A percentile compares a stretch with the other conserved stretches of the same genome.
Conservation (phyloP, 2,329 filamentous ascomycete species). For the Akanthomyces dipterigenus region DNA sequence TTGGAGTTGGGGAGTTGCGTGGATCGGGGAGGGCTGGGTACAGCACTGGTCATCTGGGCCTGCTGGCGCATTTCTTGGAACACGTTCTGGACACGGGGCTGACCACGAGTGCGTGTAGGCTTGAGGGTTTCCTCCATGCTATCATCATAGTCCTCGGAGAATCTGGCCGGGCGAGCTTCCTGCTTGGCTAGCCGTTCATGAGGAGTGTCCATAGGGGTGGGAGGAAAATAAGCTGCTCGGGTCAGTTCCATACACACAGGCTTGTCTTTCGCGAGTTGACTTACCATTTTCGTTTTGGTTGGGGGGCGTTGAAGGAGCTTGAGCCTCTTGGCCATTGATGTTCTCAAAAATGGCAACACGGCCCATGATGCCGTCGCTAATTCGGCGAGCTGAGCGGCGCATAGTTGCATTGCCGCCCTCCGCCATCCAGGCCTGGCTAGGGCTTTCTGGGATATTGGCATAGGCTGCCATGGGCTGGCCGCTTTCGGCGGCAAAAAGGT, state of each 20-base stretch:
- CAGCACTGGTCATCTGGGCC: constrained; percentile 42
- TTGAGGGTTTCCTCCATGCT: constrained; percentile 62
- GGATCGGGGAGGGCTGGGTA: constrained; percentile 50
- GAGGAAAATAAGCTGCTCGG: constrained; percentile 52
- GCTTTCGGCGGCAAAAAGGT: constrained; percentile 41
- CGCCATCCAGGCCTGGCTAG: constrained; percentile 43
- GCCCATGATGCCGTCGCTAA: constrained; percentile 56
- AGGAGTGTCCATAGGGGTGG: constrained; percentile 62
- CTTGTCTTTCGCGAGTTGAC: constrained; percentile 20
- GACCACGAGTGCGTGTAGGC: constrained; percentile 38
- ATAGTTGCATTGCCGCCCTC: constrained; percentile 40
- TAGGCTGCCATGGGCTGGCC: constrained; percentile 44
- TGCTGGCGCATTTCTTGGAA: constrained; percentile 55
- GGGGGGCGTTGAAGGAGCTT: constrained; percentile 56
- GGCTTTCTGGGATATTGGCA: constrained; percentile 43
- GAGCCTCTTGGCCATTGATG: constrained; percentile 36
- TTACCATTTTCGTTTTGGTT: constrained; percentile 54
- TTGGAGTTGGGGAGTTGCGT: constrained; percentile 40
- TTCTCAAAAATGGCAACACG: constrained; percentile 54
- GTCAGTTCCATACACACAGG: neutral
- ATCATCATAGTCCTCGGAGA: constrained; percentile 55
- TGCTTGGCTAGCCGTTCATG: constrained; percentile 40
- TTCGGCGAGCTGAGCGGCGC: constrained; percentile 37
- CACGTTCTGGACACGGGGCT: constrained; percentile 40
- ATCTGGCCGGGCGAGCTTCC: constrained; percentile 39